Base-by-base conservation (phyloP, 257 asterid species). In the Cordia subcordata region DNA sequence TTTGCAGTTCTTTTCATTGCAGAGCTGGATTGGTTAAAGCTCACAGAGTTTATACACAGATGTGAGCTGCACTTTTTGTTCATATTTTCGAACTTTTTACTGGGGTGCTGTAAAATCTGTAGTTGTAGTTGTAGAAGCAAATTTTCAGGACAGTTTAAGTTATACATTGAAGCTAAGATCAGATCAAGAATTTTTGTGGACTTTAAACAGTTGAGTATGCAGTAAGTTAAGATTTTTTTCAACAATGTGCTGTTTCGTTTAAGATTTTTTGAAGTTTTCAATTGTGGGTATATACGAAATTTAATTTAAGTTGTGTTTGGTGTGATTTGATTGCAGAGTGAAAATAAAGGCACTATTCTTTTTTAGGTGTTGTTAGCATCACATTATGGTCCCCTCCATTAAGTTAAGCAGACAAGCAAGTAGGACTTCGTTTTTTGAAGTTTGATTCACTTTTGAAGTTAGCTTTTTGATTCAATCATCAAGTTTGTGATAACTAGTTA, bases 321-420 rank as follows among this genome's bases (percentile, higher is more conserved):
- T 66, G 77, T 68, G 80, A 78, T 66, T 77, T 68, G 80, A 78
- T 68, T 74, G 79, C 70, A 71, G 77, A 68, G 81, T 61, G 71
- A 81, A 65, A 61, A 68, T 79, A 76, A 86, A 65, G 80, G 70
- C 65, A 53, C 38, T 63, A 67, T 68, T 65, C 72, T 71, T 49
- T 68, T 64, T 53, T 8, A 19, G 17, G 17, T 5, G 71, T 57
- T 62, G 77, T 64, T 75, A 39, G 50, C 55, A 68, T 58, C 58
- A 56, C 54, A 49, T 49, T 39, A 68, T 74, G 86, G 91, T 75
- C 90, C 96, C 89, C 87, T 83, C 90, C 92, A 80, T 83, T 79
- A 70, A 71, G 85, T 77, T 80, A 45, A 80, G 82, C 85, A 68
- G 88, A 74, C 78, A 82, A 80, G 83, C 72, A 59, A n/a, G 84